Base-by-base conservation (phyloP, 2,329 filamentous ascomycete genomes). In the Akanthomyces lecanii region DNA sequence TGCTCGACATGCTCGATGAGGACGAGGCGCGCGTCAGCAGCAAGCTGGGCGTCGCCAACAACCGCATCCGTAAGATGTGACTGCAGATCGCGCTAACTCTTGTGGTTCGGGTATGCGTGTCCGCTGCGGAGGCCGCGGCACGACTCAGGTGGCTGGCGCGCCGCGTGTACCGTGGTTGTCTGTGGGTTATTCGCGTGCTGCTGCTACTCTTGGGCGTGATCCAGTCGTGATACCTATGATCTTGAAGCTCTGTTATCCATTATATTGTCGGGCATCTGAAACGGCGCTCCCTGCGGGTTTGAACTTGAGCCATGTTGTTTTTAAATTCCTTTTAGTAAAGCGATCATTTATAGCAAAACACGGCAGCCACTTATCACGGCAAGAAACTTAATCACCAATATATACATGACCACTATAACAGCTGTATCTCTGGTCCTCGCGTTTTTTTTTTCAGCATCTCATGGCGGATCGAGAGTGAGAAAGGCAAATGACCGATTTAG, bases 11-110 rank as follows among this genome's bases (percentile, higher is more conserved):
- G 67, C 72, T 92, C 65, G 87, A 89, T 66, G 79, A 86, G 62
- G 89, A 92, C 74, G 82, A 83, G 3, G 85, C 88, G 65, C 79
- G 88, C 6, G 79, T 92, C 18, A 80, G 82, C 50, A 82, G 82
- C 65, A 94, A 94, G 81, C 76, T 93, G 63, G 81, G 82, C 65
- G 85, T 93, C 65, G 90, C 87, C n/a, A 91, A 89, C 78, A 86
- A 87, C 69, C 82, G 89, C 63, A 83, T 88, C 64, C 83, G 81
- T 72, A 89, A 88, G 78, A 86, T 92, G 69, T 82, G 78, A 80
- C 76, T 75, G 64, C 5, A 33, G 1, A 5, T n/a, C 40, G 50
- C 30, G 12, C 56, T 70, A 23, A 65, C 65, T 48, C 14, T 71
- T 18, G 51, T 67, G 23, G 65, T 77, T 18, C 67, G 70, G 48